Evolutionary conservation across 2,329 filamentous ascomycete genomes (phyloP).

Genomic region (Exophiala bonariae): DNA sequence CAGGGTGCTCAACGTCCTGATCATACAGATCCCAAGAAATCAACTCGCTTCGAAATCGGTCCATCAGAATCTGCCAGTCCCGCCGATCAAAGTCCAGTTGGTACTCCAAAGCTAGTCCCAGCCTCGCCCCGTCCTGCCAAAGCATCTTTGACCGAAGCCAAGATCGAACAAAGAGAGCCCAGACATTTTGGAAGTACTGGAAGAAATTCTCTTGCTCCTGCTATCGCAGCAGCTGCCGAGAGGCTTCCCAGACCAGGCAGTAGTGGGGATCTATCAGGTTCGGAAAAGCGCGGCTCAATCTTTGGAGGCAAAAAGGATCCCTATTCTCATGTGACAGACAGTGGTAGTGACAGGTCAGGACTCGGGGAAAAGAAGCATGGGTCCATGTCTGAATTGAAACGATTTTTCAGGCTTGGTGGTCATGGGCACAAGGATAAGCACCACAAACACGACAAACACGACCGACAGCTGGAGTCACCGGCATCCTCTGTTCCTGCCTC

Average conservation of each 20-base stretch:
- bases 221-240: conserved; percentile 29
- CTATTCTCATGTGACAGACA: conserved; percentile 49
- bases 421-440: conserved; percentile 64
- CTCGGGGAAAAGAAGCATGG: conserved; percentile 59
- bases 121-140: conserved; percentile 50
- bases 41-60: conserved; percentile 58
- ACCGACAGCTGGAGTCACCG: conserved; percentile 61
- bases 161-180: conserved; percentile 9
- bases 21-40: conserved; percentile 44
- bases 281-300: conserved; percentile 54
- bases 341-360: conserved; percentile 31
- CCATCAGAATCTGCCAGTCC: conserved; percentile 57
- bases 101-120: conserved; percentile 38
- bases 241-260: conserved; percentile 49
- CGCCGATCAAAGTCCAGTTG: conserved; percentile 63
- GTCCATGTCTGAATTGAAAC: conserved; percentile 91
- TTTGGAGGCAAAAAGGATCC: conserved; percentile 56
- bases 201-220: conserved; percentile 26
- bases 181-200: conserved; percentile 29
- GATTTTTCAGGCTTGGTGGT: conserved; percentile 83
- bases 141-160: conserved; percentile 7
- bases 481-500: conserved; percentile 51
- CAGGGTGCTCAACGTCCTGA: conserved; percentile 42
- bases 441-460: conserved; percentile 11
- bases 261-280: conserved; percentile 39